These are phyloP conservation scores for Mucor piriformis DNA, from an alignment of 371 early-diverging fungal species.

Conservation along the genomic window DNA sequence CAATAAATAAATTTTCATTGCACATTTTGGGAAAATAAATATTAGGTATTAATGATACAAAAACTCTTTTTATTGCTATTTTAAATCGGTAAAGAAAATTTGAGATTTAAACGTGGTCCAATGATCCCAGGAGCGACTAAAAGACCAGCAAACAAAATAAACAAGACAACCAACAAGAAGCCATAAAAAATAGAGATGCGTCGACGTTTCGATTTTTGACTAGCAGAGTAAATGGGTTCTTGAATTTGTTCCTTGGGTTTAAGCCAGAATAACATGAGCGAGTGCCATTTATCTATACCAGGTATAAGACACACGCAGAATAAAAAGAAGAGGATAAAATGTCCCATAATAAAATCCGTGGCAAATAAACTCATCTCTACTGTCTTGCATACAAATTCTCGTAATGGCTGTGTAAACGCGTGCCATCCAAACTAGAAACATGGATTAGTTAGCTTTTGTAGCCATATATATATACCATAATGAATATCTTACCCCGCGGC, in stretches of 20 bases:
- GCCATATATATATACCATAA: no score
- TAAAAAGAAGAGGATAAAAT: constrained; percentile 71
- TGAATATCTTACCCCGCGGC: constrained; percentile 55
- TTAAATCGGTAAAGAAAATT: constrained; percentile 23
- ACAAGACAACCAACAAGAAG: constrained; percentile 47
- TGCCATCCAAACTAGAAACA: constrained; percentile 59
- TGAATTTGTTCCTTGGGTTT: constrained; percentile 76
- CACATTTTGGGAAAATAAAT: no score
- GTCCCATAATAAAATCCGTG: constrained; percentile 76
- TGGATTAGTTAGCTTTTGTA: neutral
- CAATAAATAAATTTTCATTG: neutral
- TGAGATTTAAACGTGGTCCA: constrained; percentile 23
- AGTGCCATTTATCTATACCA: constrained; percentile 77
- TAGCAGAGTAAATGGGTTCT: constrained; percentile 72
- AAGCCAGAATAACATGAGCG: constrained; percentile 82
- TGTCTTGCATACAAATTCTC: constrained; percentile 82
- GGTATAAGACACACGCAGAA: constrained; percentile 71
- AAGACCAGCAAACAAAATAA: constrained; percentile 16
- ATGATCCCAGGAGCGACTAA: constrained; percentile 25
- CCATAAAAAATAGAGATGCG: constrained; percentile 67
- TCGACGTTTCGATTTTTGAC: constrained; percentile 59
- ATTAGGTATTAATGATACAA: no score
- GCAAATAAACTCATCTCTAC: constrained; percentile 85
- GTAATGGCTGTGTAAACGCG: constrained; percentile 66
- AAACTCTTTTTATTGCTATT: neutral